These are phyloP conservation scores for Aechmea fasciata DNA, from an alignment of 176 grass and related monocot genomes.

Conservation along the genomic window DNA sequence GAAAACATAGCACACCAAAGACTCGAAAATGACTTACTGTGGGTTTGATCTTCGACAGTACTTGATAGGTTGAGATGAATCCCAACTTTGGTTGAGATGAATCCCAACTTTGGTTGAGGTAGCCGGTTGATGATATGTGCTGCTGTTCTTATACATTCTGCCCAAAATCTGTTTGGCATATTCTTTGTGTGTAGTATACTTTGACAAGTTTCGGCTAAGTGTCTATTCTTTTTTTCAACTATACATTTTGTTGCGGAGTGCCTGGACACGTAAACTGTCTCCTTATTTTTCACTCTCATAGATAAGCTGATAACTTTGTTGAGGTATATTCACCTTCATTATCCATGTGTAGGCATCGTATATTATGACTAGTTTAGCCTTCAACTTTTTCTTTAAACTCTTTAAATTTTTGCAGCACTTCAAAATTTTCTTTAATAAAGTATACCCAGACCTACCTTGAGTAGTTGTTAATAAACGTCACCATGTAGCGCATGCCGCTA, in stretches of 20 bases:
- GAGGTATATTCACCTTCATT: constrained; percentile 12
- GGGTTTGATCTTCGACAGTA: too few species aligned
- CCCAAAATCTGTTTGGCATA: constrained; percentile 9
- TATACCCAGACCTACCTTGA: constrained; percentile 2
- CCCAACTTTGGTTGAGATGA: too few species aligned
- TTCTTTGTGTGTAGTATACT: constrained; percentile 25
- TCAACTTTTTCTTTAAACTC: constrained; percentile 24
- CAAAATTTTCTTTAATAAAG: constrained; percentile 14
- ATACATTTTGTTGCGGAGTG: constrained; percentile 25
- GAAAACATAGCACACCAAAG: background rate
- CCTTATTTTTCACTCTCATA: constrained; percentile 6
- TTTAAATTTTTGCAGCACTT: constrained; percentile 7
- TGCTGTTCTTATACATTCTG: constrained; percentile 5
- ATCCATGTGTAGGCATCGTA: background rate
- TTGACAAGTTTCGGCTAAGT: background rate
- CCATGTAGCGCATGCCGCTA: background rate
- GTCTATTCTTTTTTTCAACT: constrained; percentile 1
- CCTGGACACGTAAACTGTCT: constrained; percentile 11
- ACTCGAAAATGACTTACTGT: too few species aligned
- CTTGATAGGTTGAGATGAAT: too few species aligned
- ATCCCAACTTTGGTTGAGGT: background rate
- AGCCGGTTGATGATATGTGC: constrained; percentile 10
- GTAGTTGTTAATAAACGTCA: background rate
- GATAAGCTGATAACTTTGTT: constrained; percentile 12
- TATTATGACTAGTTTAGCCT: background rate